A percentile compares a stretch with the other conserved stretches of the same genome.
Conservation (phyloP, 257 asterid species). For the Penstemon newberryi region DNA sequence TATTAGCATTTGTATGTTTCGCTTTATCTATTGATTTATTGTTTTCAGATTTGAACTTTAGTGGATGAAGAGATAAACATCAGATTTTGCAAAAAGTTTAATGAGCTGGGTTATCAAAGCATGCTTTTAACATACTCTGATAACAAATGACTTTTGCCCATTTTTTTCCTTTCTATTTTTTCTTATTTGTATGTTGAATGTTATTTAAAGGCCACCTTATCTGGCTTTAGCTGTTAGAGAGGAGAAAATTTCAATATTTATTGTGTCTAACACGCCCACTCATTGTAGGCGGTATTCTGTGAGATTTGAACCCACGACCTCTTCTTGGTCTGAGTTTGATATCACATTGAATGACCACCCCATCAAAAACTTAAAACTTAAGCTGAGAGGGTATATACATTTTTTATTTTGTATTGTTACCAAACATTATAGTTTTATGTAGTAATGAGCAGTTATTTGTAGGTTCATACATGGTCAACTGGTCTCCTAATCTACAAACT, state of each 20-base stretch:
- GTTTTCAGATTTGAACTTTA: constrained; percentile 13
- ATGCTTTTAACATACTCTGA: not conserved
- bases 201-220: not conserved
- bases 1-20: constrained; percentile 8
- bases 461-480: constrained; percentile 99
- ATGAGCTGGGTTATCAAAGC: constrained; percentile 12
- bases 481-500: constrained; percentile 98
- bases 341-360: too few relatives aligned
- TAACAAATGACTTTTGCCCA: not conserved
- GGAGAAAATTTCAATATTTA: too few relatives aligned
- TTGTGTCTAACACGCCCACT: too few relatives aligned
- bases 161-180: not conserved
- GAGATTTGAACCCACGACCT: too few relatives aligned
- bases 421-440: not conserved
- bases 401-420: too few relatives aligned
- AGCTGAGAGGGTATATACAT: too few relatives aligned
- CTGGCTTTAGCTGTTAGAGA: too few relatives aligned
- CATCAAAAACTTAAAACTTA: too few relatives aligned
- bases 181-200: not conserved
- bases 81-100: constrained; percentile 2
- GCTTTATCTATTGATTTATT: constrained; percentile 12
- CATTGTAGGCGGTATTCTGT: too few relatives aligned
- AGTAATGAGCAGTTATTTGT: constrained; percentile 35
- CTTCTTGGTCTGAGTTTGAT: too few relatives aligned
- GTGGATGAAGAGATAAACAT: constrained; percentile 8